Base-by-base conservation (phyloP, 2,329 filamentous ascomycete species). In the Trichoderma oligosporum region DNA sequence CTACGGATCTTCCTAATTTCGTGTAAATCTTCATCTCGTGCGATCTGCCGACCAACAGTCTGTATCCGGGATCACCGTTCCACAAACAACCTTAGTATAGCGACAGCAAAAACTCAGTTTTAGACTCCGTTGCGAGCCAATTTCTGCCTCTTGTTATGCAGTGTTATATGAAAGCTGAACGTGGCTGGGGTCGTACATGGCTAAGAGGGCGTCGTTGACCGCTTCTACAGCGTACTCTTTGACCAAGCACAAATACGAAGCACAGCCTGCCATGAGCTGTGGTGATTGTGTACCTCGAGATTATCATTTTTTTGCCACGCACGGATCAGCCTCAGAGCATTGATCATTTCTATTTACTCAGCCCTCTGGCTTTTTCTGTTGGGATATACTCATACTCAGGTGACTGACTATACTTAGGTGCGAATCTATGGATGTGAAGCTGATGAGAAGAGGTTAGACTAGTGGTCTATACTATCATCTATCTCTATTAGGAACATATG, bases 41-140 rank as follows among this genome's bases (percentile, higher is more conserved):
- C 41, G 33, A 55, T 55, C 52, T 55, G 35, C 53, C 44, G 53
- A 35, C n/a, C 42, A 27, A 45, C 35, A 48, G 35, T 20, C 44
- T 47, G 25, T 41, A 35, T 29, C 39, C 39, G 20, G 24, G 31
- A 52, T 33, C 39, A 12, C 18, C 33, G 55, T 52, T 18, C 55
- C 38, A 57, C 47, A 7, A 29, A 14, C 22, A 38, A 27, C 16
- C 4, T 46, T 27, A 29, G 18, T n/a, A 12, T 22, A 7, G 35
- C 41, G 27, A 16, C 27, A 12, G 27, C n/a, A 33, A 53, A 35
- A 9, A 3, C 7, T 52, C 27, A 22, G 24, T 29, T 8, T 49
- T 52, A 9, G 47, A 31, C 41, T 51, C 24, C 25, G 4, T 29
- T 18, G 11, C 20, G 27, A 44, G 39, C 42, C 22, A 20, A 16